Evolutionary conservation across 2,329 filamentous ascomycete species (phyloP), one percentile per base, ranked within the genome.

Genomic region (Fusarium napiforme): DNA sequence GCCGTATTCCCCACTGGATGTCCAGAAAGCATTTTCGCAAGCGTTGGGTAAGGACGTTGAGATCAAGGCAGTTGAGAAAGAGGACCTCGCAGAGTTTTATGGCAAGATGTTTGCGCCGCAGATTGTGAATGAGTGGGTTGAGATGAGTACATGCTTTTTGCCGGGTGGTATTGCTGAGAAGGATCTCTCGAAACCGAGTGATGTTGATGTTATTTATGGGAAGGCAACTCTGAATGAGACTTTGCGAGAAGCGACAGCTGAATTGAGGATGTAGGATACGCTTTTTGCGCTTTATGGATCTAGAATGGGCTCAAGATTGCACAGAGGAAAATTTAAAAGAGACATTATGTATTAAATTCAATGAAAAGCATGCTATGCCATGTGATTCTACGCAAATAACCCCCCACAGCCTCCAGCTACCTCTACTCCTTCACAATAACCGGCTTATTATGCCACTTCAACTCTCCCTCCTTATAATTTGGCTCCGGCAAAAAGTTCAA

Each of bases 61-160:
- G 9, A n/a, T 81, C 2, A 77, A 73, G 39, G 47, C 77, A 0
- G 62, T 86, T 6, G 73, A 72, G 21, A 76, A 67, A 28, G 39
- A 75, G 1, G 60, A 79, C 18, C 57, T 82, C 11, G 46, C 43
- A 2, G 63, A 34, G 0, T 80, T 75, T 37, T 80, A 71, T 28
- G 45, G 60, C 8, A 26, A 67, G 5, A 28, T 79, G 2, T 77
- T 81, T 39, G 76, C 78, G 12, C 66, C 73, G 0, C 47, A 69
- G n/a, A 69, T 77, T 4, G 74, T 78, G 4, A 53, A 67, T 5
- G 69, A 76, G 6, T 81, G 77, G 75, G 78, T 79, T 19, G 80
- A 82, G 47, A 81, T 81, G 80, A 52, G 77, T 0, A 64, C n/a
- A 50, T 73, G 76, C 28, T 77, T 82, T 40, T 67, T 81, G 14